A percentile compares a stretch with the other conserved stretches of the same genome.
Conservation (phyloP, 345 rosid genomes). For the Eucalyptus marginata region DNA sequence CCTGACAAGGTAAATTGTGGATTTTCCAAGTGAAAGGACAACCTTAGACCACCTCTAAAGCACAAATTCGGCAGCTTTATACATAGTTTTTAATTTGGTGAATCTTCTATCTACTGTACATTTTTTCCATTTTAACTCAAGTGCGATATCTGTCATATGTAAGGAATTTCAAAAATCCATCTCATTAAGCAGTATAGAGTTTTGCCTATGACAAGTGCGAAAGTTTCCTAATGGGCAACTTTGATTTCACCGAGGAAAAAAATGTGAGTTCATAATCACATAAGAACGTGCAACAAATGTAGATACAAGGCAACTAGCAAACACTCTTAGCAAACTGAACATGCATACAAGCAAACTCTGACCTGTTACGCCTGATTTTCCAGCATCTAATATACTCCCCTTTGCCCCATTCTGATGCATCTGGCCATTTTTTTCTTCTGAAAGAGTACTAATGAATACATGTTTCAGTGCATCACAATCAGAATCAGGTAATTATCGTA, state of each 20-base stretch:
- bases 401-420: not conserved
- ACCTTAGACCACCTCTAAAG: not conserved
- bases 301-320: no score
- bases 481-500: not conserved
- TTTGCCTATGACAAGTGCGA: no score
- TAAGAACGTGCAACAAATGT: no score
- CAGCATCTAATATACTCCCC: not conserved
- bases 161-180: no score
- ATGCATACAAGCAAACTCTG: not conserved
- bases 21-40: not conserved
- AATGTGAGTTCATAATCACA: no score
- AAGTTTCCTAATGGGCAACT: no score
- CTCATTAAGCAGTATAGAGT: no score
- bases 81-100: not conserved
- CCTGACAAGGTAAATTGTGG: not conserved
- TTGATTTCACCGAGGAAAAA: no score
- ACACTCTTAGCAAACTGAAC: no score
- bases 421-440: not conserved
- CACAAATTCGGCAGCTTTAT: rapidly evolving
- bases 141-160: no score
- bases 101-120: not conserved
- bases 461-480: not conserved
- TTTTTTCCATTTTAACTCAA: no score
- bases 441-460: not conserved
- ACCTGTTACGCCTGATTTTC: not conserved